A percentile compares a stretch with the other conserved stretches of the same genome.
Evolutionary conservation across 768 basidiomycete genomes (phyloP).

Genomic region (Gyrodon lividus): DNA sequence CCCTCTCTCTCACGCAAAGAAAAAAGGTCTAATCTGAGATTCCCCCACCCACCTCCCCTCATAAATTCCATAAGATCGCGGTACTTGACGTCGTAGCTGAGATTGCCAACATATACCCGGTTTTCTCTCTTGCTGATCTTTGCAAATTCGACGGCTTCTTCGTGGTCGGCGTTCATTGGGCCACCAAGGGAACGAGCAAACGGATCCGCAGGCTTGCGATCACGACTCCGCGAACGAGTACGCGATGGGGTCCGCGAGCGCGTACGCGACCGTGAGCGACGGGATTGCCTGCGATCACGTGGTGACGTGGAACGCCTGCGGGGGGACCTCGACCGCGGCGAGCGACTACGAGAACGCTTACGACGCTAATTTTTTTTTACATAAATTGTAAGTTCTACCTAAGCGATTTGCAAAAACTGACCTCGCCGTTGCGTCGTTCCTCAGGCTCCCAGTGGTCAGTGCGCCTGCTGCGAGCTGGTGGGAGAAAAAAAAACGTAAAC

Average conservation of each 20-base stretch:
- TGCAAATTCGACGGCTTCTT: constrained; percentile 94
- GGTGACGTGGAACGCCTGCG: constrained; percentile 67
- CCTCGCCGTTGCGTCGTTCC: constrained; percentile 71
- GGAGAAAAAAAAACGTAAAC: constrained; percentile 2
- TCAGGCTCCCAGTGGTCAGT: constrained; percentile 85
- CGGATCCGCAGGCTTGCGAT: constrained; percentile 58
- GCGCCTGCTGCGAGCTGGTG: constrained; percentile 44
- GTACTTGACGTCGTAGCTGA: constrained; percentile 98
- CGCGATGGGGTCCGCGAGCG: constrained; percentile 55
- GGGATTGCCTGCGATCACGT: constrained; percentile 50
- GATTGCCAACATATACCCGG: constrained; percentile 97
- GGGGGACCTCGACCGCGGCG: constrained; percentile 58
- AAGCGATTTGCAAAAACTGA: constrained; percentile 33
- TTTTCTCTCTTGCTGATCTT: constrained; percentile 98
- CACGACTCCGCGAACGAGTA: constrained; percentile 53
- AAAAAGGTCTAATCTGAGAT: constrained; percentile 59
- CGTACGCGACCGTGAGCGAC: constrained; percentile 64
- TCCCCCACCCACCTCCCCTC: constrained; percentile 98
- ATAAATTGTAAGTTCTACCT: background rate
- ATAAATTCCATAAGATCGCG: constrained; percentile 99
- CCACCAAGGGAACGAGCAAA: constrained; percentile 82
- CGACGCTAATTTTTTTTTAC: constrained; percentile 47
- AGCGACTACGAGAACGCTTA: constrained; percentile 65
- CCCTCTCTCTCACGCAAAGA: constrained; percentile 39
- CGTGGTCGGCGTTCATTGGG: constrained; percentile 86